Percentiles rank a stretch among this genome's conserved stretches.
phyloP scores from a whole-genome alignment of 2,329 filamentous ascomycete genomes.

The Colletotrichum brevisporum region DNA sequence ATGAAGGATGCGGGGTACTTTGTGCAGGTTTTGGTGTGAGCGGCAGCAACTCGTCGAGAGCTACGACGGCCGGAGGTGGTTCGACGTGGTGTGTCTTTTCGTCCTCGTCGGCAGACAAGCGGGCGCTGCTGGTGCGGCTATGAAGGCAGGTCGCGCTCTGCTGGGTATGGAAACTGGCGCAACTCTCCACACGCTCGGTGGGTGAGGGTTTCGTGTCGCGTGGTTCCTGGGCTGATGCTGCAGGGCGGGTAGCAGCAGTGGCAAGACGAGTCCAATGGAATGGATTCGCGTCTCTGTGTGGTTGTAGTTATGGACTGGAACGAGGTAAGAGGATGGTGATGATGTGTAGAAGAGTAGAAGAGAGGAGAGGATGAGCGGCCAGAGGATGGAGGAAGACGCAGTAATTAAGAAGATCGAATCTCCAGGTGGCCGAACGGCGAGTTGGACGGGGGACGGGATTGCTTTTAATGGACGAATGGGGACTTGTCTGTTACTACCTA shows the following conservation, averaged over 20 bases:
- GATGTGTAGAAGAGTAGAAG: conserved; percentile 16
- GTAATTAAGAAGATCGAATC: conserved; percentile 37
- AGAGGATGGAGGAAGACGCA: conserved; percentile 19
- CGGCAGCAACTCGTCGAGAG: conserved; percentile 18
- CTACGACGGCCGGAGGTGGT: conserved; percentile 24
- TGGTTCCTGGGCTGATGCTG: conserved; percentile 31
- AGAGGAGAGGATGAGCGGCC: conserved; percentile 15
- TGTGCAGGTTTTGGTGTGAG: conserved; percentile 22
- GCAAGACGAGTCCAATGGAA: too few relatives aligned
- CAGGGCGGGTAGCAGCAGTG: conserved; percentile 35
- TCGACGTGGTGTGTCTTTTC: conserved; percentile 33
- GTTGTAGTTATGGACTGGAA: neutral
- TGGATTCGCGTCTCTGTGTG: too few relatives aligned
- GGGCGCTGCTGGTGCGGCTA: conserved; percentile 25
- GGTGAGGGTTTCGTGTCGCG: conserved; percentile 29
- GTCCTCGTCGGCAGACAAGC: conserved; percentile 30
- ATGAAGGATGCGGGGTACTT: conserved; percentile 41
- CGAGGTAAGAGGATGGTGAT: neutral
- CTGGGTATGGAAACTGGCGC: conserved; percentile 29
- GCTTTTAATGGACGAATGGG: conserved; percentile 41
- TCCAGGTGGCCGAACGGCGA: conserved; percentile 33
- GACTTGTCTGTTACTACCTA: conserved; percentile 11
- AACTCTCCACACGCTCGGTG: conserved; percentile 32
- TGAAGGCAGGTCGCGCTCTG: conserved; percentile 21
- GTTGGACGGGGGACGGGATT: conserved; percentile 38